Evolutionary conservation across 2,329 filamentous ascomycete species (phyloP).

Genomic region (Conoideocrella luteorostrata): DNA sequence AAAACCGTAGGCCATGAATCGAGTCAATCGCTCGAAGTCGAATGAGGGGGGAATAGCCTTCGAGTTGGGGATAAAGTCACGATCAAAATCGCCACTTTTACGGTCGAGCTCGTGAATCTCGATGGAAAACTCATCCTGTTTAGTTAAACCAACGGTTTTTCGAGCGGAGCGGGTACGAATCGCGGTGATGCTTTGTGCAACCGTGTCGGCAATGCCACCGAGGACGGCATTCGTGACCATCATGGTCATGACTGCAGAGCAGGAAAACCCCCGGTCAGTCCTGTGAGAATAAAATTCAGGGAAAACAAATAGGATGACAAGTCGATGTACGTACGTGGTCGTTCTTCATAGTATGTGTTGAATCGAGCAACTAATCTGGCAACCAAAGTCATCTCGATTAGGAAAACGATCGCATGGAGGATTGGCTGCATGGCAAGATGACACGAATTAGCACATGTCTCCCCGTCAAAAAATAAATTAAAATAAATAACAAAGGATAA

Average conservation of each 20-base stretch:
- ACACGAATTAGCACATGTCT: conserved; percentile 2
- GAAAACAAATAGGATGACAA: no score
- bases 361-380: conserved; percentile 79
- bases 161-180: conserved; percentile 62
- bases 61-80: conserved; percentile 59
- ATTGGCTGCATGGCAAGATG: conserved; percentile 61
- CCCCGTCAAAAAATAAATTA: no score
- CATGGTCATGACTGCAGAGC: conserved; percentile 75
- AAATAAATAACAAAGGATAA: no score
- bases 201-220: conserved; percentile 91
- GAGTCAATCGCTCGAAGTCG: conserved; percentile 87
- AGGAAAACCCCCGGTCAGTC: no score
- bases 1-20: conserved; percentile 97
- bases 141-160: conserved; percentile 52
- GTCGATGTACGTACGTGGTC: conserved; percentile 72
- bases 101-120: conserved; percentile 84
- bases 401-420: conserved; percentile 74
- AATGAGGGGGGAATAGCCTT: conserved; percentile 70
- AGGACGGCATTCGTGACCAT: conserved; percentile 98
- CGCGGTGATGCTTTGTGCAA: conserved; percentile 86
- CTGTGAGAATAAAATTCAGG: no score
- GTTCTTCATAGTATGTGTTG: conserved; percentile 88
- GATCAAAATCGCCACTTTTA: conserved; percentile 62
- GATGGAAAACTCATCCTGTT: conserved; percentile 70
- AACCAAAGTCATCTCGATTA: conserved; percentile 83